These are phyloP conservation scores for Tetrapisispora arboricola DNA, from an alignment of 805 yeast genomes.

Conservation along the genomic window DNA sequence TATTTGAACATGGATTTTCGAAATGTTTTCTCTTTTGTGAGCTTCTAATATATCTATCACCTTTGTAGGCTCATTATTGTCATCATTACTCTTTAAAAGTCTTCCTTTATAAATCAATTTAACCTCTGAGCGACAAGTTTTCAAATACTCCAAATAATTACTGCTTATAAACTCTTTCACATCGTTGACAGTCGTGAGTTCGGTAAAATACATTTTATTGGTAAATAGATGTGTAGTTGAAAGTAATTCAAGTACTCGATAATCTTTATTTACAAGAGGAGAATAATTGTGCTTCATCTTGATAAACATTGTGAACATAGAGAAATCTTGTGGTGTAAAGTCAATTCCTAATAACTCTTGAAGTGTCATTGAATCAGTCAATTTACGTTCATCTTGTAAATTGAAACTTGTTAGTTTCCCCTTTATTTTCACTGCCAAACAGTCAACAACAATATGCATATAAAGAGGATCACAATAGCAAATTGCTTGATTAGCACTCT, in stretches of 20 bases:
- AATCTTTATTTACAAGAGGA: conserved; percentile 7
- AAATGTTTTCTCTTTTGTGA: conserved; percentile 4
- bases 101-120: conserved; percentile 23
- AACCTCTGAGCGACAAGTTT: conserved; percentile 15
- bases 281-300: conserved; percentile 17
- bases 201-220: conserved; percentile 14
- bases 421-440: conserved; percentile 15
- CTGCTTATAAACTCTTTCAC: conserved; percentile 22
- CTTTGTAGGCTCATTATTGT: conserved; percentile 6
- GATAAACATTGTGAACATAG: conserved; percentile 25
- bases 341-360: conserved; percentile 27
- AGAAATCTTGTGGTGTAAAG: conserved; percentile 25
- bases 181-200: conserved; percentile 19
- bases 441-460: conserved; percentile 11
- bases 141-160: conserved; percentile 16
- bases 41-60: conserved; percentile 12
- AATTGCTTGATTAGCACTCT: conserved; percentile 4
- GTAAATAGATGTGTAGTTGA: conserved; percentile 18
- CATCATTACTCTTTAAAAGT: conserved; percentile 9
- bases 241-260: conserved; percentile 14
- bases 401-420: conserved; percentile 13
- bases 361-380: conserved; percentile 17
- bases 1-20: conserved; percentile 22
- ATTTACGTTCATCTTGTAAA: conserved; percentile 10
- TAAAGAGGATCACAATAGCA: conserved; percentile 11